These are phyloP conservation scores for Fusarium tricinctum DNA, from an alignment of 2,329 filamentous ascomycete species.

Conservation along the genomic window DNA sequence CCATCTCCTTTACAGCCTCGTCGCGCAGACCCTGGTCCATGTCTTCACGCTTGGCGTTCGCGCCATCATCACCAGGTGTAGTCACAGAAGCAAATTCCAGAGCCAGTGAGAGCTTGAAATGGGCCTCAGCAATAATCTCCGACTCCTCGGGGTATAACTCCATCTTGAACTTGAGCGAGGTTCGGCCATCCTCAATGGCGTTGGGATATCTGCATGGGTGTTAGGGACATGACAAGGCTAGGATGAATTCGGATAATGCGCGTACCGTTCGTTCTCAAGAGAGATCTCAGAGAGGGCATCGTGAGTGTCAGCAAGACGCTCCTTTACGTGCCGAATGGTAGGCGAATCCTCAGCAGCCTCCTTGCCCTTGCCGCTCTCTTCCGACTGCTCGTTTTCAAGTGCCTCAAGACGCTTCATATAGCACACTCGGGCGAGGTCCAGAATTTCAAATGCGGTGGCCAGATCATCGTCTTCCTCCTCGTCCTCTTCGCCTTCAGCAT, in stretches of 20 bases:
- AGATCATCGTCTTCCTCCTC: conserved; percentile 80
- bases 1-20: conserved; percentile 78
- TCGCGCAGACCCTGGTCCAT: conserved; percentile 79
- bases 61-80: conserved; percentile 65
- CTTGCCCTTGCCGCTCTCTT: conserved; percentile 60
- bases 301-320: conserved; percentile 91
- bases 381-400: conserved; percentile 51
- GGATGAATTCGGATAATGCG: not conserved
- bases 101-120: conserved; percentile 95
- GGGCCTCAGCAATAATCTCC: conserved; percentile 90
- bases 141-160: conserved; percentile 84
- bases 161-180: conserved; percentile 82
- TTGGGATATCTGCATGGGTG: conserved; percentile 74
- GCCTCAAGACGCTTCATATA: conserved; percentile 69
- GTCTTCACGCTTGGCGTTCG: conserved; percentile 61
- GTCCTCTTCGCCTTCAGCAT: conserved; percentile 59
- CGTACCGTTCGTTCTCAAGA: conserved; percentile 89
- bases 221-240: conserved; percentile 9
- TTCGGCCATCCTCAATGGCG: conserved; percentile 86
- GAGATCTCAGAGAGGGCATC: conserved; percentile 96
- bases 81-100: conserved; percentile 92
- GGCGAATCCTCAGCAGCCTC: conserved; percentile 58
- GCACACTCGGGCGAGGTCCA: conserved; percentile 81
- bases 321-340: conserved; percentile 74
- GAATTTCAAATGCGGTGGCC: conserved; percentile 84